Percentiles rank a stretch among this genome's conserved stretches.
Conservation (phyloP, 139 green algal species). For the Haematococcus sp. region DNA sequence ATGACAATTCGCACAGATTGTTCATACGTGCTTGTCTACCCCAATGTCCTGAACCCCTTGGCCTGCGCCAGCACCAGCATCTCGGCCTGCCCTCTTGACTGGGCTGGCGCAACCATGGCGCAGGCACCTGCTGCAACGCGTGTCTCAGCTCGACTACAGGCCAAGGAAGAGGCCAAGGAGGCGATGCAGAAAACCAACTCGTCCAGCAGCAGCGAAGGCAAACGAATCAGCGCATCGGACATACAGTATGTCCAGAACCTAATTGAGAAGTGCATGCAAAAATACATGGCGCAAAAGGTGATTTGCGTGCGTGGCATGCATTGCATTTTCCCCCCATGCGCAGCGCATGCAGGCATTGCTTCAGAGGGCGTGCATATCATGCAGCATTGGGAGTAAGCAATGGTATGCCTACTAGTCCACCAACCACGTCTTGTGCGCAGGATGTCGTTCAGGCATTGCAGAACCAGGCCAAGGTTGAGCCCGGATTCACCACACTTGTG, state of each 20-base stretch:
- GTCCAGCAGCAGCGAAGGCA: conserved; percentile 41
- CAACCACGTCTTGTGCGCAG: too few species aligned
- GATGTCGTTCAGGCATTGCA: conserved; percentile 26
- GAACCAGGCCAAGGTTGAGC: conserved; percentile 72
- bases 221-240: conserved; percentile 54
- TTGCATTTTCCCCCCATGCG: neutral
- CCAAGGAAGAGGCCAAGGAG: too few species aligned
- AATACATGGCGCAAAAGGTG: conserved; percentile 87
- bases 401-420: too few species aligned
- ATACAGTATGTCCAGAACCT: conserved; percentile 91
- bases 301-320: neutral
- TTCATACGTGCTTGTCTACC: too few species aligned
- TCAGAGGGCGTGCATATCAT: neutral
- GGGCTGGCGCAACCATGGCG: too few species aligned
- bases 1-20: too few species aligned
- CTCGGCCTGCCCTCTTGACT: too few species aligned
- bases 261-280: conserved; percentile 90
- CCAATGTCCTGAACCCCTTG: too few species aligned
- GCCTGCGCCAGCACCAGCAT: too few species aligned
- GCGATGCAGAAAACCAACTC: too few species aligned
- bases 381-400: neutral
- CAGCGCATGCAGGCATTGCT: neutral
- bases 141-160: too few species aligned
- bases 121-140: too few species aligned
- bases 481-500: conserved; percentile 85